These are phyloP conservation scores for Globisporangium cystogenes DNA, from an alignment of 352 stramenopile genomes.

Conservation along the genomic window DNA sequence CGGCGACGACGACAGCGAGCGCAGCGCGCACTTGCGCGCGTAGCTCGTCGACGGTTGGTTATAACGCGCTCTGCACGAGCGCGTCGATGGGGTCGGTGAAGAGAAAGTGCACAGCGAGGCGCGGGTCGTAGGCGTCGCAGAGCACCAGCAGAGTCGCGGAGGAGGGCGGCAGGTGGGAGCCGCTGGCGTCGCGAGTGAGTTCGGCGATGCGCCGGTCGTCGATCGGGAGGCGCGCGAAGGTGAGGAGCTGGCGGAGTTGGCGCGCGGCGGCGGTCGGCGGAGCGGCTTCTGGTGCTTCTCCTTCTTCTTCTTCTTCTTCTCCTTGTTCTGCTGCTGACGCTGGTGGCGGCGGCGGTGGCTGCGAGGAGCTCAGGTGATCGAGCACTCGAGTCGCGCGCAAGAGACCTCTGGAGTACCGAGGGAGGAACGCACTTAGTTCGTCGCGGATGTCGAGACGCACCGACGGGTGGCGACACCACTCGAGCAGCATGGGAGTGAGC, in stretches of 20 bases:
- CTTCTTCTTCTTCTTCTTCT: too few species aligned
- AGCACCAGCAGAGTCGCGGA: slow-evolving; percentile 23
- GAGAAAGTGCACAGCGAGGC: slow-evolving; percentile 26
- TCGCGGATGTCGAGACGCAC: slow-evolving; percentile 19
- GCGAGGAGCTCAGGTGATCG: slow-evolving; percentile 10
- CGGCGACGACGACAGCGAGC: not conserved
- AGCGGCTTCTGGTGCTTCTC: too few species aligned
- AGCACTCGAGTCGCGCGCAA: slow-evolving; percentile 27
- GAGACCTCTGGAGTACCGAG: slow-evolving; percentile 32
- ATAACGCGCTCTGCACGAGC: not conserved
- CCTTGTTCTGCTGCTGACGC: not conserved
- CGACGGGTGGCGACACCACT: slow-evolving; percentile 28
- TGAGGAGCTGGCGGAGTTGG: slow-evolving; percentile 17
- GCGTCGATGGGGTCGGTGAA: slow-evolving; percentile 39
- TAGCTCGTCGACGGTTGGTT: not conserved
- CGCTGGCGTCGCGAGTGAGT: not conserved
- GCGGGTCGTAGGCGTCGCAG: slow-evolving; percentile 19
- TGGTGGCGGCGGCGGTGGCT: not conserved
- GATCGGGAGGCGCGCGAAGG: slow-evolving; percentile 5
- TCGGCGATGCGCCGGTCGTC: slow-evolving; percentile 1
- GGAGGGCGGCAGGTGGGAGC: not conserved
- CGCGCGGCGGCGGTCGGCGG: not conserved
- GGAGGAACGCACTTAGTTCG: slow-evolving; percentile 29
- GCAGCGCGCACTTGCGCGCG: not conserved
- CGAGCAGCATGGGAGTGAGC: slow-evolving; percentile 30